Percentiles rank a stretch among this genome's conserved stretches.
These are phyloP conservation scores for Carpinus viminea DNA, from an alignment of 306 rosid species.

Conservation along the genomic window DNA sequence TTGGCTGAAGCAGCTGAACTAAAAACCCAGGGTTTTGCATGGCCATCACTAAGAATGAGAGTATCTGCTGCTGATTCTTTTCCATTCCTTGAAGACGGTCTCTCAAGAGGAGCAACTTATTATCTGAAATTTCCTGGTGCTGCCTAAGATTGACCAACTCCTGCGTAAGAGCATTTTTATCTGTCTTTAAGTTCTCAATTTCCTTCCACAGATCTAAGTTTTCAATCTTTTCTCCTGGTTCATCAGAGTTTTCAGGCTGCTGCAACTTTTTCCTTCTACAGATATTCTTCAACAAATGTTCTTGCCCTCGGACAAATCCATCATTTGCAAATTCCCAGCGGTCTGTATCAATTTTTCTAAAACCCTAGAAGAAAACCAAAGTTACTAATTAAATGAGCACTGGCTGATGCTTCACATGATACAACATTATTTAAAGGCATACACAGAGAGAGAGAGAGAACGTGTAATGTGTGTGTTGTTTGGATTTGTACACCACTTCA, in stretches of 20 bases:
- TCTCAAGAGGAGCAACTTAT: conserved; percentile 57
- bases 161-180: conserved; percentile 64
- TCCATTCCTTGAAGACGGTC: conserved; percentile 87
- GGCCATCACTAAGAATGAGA: conserved; percentile 92
- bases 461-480: background rate
- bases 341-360: conserved; percentile 82
- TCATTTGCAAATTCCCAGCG: conserved; percentile 87
- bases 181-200: conserved; percentile 80
- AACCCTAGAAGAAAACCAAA: conserved; percentile 63
- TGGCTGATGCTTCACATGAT: background rate
- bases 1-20: conserved; percentile 75
- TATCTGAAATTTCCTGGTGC: conserved; percentile 76
- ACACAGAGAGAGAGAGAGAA: background rate
- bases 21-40: conserved; percentile 86
- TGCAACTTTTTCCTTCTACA: conserved; percentile 59
- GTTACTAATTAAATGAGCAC: conserved; percentile 15
- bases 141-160: conserved; percentile 81
- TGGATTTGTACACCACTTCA: background rate
- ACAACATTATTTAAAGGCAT: background rate
- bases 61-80: conserved; percentile 90
- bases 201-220: conserved; percentile 59
- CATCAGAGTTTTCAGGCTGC: conserved; percentile 44
- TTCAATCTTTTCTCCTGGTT: conserved; percentile 32
- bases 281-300: conserved; percentile 72
- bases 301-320: conserved; percentile 72